A percentile compares a stretch with the other conserved stretches of the same genome.
phyloP scores from a whole-genome alignment of 108 stramenopile species.

The Fragilariopsis cylindrus region DNA sequence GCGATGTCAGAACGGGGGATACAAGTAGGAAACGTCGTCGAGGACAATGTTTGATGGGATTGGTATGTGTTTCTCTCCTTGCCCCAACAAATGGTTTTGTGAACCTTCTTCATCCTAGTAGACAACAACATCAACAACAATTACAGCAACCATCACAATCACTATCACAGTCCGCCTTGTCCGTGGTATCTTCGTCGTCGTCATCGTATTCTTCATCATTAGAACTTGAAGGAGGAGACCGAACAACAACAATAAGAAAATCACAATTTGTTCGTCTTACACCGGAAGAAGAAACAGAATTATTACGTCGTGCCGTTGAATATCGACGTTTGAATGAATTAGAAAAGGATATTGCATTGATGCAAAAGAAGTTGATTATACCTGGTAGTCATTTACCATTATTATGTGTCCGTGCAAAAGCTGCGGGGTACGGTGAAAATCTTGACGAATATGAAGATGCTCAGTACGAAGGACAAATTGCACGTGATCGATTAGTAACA shows the following conservation, averaged over 20 bases:
- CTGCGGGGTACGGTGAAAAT: constrained; percentile 48
- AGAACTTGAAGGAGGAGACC: background rate
- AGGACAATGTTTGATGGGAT: background rate
- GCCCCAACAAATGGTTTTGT: background rate
- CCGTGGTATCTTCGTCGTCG: background rate
- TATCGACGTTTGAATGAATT: constrained; percentile 38
- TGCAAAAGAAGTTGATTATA: background rate
- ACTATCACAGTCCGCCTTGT: background rate
- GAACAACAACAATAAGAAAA: background rate
- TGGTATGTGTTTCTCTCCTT: constrained; percentile 10
- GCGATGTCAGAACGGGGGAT: too few relatives aligned
- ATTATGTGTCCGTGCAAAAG: constrained; percentile 29
- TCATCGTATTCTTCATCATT: background rate
- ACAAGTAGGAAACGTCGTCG: background rate
- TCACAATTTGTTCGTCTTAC: constrained; percentile 30
- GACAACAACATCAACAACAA: constrained; percentile 3
- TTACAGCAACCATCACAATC: background rate
- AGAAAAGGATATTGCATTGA: constrained; percentile 34
- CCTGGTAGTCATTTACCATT: constrained; percentile 12
- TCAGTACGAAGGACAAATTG: constrained; percentile 43
- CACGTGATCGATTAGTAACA: constrained; percentile 62
- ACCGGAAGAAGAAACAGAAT: constrained; percentile 46
- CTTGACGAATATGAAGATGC: constrained; percentile 45
- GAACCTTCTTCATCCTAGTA: background rate
- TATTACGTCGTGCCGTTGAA: constrained; percentile 53